These are phyloP conservation scores for Cystobasidiaceae sp. DNA, from an alignment of 1,284 basidiomycete species.

Conservation along the genomic window DNA sequence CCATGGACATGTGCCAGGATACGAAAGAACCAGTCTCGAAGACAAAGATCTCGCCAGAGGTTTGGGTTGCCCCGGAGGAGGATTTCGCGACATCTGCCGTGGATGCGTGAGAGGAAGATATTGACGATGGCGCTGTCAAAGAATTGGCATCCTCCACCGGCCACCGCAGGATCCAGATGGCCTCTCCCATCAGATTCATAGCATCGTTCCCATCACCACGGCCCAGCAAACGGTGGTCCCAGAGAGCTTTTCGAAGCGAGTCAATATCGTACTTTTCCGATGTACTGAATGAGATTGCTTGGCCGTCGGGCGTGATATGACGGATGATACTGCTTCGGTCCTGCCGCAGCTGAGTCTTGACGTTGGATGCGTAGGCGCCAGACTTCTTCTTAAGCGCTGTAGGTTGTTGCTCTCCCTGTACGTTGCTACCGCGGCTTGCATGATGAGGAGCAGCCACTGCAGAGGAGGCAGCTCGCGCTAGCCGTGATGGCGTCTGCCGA, in stretches of 20 bases:
- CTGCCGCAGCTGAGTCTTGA: conserved; percentile 28
- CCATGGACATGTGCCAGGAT: conserved; percentile 34
- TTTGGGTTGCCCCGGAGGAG: background rate
- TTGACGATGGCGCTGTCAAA: background rate
- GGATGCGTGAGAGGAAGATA: too few species aligned
- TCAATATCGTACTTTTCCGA: conserved; percentile 40
- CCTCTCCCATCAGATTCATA: conserved; percentile 42
- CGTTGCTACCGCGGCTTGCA: background rate
- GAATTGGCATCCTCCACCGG: conserved; percentile 18
- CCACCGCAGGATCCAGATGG: conserved; percentile 40
- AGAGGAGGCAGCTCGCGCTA: too few species aligned
- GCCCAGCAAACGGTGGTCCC: conserved; percentile 34
- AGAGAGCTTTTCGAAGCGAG: conserved; percentile 33
- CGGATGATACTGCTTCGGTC: conserved; percentile 21
- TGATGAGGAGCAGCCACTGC: too few species aligned
- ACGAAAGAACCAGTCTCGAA: conserved; percentile 41
- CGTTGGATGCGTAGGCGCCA: conserved; percentile 6
- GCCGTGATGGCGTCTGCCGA: too few species aligned
- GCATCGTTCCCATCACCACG: conserved; percentile 31
- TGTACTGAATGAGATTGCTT: conserved; percentile 38
- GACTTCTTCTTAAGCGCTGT: background rate
- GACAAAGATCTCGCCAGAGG: conserved; percentile 40
- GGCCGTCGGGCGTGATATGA: conserved; percentile 33
- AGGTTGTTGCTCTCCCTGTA: background rate
- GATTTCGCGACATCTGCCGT: too few species aligned